A percentile compares a stretch with the other conserved stretches of the same genome.
Evolutionary conservation across 2,329 filamentous ascomycete species (phyloP).

Genomic region (Samsoniella hepiali): DNA sequence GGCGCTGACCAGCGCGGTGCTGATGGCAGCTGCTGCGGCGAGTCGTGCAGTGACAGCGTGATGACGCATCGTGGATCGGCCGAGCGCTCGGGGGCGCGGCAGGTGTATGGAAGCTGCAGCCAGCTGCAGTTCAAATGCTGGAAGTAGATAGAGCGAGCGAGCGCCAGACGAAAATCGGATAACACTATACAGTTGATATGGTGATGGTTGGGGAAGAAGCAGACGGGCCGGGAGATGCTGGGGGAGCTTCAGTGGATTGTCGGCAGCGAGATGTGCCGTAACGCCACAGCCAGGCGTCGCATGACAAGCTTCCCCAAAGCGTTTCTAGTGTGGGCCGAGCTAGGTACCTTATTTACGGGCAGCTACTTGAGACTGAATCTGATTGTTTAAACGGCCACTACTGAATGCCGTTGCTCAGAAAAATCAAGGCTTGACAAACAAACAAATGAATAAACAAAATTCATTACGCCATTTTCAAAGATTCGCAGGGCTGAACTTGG

Average conservation of each 20-base stretch:
- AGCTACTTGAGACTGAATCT: no score
- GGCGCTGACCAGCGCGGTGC: slow-evolving; percentile 27
- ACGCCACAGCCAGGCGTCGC: neutral
- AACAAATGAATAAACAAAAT: no score
- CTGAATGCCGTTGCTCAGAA: no score
- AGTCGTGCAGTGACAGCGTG: slow-evolving; percentile 28
- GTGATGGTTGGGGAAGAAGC: slow-evolving; percentile 6
- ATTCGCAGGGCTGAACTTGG: neutral
- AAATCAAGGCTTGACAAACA: no score
- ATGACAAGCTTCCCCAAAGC: slow-evolving; percentile 12
- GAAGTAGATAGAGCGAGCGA: neutral
- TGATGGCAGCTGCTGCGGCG: slow-evolving; percentile 31
- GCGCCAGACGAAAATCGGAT: neutral
- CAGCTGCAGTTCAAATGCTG: neutral
- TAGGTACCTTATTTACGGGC: neutral
- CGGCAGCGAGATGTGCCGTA: neutral
- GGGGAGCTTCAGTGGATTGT: neutral
- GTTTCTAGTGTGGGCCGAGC: slow-evolving; percentile 7
- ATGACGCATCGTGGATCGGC: slow-evolving; percentile 31
- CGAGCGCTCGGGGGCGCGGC: slow-evolving; percentile 10
- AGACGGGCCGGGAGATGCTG: neutral
- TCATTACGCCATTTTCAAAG: no score
- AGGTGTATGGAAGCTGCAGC: slow-evolving; percentile 4
- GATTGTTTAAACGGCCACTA: neutral
- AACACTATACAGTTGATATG: neutral